phyloP scores from a whole-genome alignment of 1,284 basidiomycete genomes.

The Tilletia horrida region DNA sequence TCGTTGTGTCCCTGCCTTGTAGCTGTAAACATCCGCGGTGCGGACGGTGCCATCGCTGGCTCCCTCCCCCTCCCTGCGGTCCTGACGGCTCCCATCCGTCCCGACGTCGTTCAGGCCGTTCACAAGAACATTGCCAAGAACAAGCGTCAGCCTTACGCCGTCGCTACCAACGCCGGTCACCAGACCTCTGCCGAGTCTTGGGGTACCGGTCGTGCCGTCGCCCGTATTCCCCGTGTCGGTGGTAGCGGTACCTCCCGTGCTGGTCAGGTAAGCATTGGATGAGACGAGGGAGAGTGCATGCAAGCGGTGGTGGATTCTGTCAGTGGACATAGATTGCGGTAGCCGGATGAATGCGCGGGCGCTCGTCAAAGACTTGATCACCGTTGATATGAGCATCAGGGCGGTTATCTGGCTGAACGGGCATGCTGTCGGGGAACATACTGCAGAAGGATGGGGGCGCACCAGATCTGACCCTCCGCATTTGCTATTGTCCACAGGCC shows the following conservation, averaged over 20 bases:
- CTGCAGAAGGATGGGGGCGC: too few species aligned
- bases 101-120: constrained; percentile 95
- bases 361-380: too few species aligned
- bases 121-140: constrained; percentile 99
- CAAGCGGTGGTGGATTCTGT: too few species aligned
- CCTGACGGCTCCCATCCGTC: constrained; percentile 94
- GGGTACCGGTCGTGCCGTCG: constrained; percentile 99
- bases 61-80: constrained; percentile 94
- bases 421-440: too few species aligned
- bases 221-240: constrained; percentile 99
- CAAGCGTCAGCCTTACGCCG: constrained; percentile 94
- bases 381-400: too few species aligned
- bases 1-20: constrained; percentile 24
- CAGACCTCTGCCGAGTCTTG: constrained; percentile 98
- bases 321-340: too few species aligned
- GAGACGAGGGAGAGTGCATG: neutral
- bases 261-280: constrained; percentile 64
- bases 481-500: constrained; percentile 71
- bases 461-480: too few species aligned
- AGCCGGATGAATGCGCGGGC: too few species aligned
- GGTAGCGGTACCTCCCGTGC: constrained; percentile 98
- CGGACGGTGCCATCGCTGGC: constrained; percentile 66
- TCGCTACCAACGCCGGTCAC: constrained; percentile 96
- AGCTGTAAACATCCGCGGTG: constrained; percentile 54
- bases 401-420: too few species aligned